Evolutionary conservation across 148 eudicot genomes (phyloP).

Genomic region (Vaccinium darrowii): DNA sequence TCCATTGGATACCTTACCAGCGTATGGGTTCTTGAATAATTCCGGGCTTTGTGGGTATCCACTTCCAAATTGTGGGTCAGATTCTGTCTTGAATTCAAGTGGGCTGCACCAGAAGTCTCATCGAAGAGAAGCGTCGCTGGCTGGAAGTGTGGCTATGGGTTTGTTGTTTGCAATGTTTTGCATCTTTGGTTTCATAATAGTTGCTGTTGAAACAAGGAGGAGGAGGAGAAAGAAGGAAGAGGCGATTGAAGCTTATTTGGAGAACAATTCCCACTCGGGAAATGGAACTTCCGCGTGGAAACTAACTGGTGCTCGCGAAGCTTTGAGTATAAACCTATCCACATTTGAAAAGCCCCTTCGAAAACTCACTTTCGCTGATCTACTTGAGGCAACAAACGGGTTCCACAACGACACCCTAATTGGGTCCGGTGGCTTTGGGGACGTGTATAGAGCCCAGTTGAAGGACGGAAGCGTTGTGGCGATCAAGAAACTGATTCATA

Average conservation of each 20-base stretch:
- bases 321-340: conserved; percentile 76
- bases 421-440: conserved; percentile 94
- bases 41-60: conserved; percentile 89
- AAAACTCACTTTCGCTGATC: conserved; percentile 85
- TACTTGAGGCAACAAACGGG: conserved; percentile 83
- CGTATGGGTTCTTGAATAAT: conserved; percentile 57
- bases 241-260: conserved; percentile 53
- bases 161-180: conserved; percentile 71
- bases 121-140: conserved; percentile 58
- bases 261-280: conserved; percentile 61
- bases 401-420: conserved; percentile 68
- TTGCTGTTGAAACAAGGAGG: conserved; percentile 54
- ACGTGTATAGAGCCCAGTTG: conserved; percentile 81
- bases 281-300: conserved; percentile 59
- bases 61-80: conserved; percentile 42
- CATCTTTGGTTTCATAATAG: conserved; percentile 62
- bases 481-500: conserved; percentile 78
- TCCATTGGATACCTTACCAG: conserved; percentile 69
- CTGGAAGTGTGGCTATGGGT: conserved; percentile 80
- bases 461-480: conserved; percentile 85
- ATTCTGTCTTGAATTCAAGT: conserved; percentile 14
- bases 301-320: conserved; percentile 60
- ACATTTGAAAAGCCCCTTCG: conserved; percentile 75
- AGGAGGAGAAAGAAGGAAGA: conserved; percentile 63
- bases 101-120: conserved; percentile 39